Conservation (phyloP, 2,329 filamentous ascomycete species). For the Pseudocercospora musae region DNA sequence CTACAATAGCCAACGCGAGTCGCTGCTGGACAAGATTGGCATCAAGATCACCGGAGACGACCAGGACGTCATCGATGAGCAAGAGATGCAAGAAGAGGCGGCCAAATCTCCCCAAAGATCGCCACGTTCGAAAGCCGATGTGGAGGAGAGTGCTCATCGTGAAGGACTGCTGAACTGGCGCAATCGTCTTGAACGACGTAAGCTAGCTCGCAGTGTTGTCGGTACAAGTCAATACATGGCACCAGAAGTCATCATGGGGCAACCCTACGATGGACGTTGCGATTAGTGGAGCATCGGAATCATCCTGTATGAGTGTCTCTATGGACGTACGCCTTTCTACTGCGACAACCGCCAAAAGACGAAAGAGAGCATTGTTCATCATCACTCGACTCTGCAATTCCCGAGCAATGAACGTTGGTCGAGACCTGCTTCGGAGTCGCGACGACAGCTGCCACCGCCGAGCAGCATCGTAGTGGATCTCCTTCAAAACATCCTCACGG, state of each 20-base stretch:
- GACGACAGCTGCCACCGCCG: conserved; percentile 48
- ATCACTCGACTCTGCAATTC: conserved; percentile 67
- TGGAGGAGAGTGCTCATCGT: conserved; percentile 26
- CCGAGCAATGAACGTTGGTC: conserved; percentile 56
- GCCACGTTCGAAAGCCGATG: conserved; percentile 21
- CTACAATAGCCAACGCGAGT: conserved; percentile 78
- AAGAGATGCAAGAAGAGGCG: conserved; percentile 25
- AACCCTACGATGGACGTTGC: conserved; percentile 84
- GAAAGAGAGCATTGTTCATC: conserved; percentile 78
- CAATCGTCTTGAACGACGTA: conserved; percentile 56
- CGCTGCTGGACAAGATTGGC: conserved; percentile 70
- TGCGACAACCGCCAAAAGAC: conserved; percentile 77
- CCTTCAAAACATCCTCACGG: conserved; percentile 67
- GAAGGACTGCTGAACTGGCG: conserved; percentile 42
- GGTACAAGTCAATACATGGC: conserved; percentile 99
- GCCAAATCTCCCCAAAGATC: neutral
- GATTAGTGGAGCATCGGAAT: conserved; percentile 97
- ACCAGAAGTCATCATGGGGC: conserved; percentile 80
- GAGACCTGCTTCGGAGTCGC: conserved; percentile 47
- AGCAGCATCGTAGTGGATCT: conserved; percentile 73
- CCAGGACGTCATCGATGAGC: conserved; percentile 60
- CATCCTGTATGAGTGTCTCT: conserved; percentile 91
- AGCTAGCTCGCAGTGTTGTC: conserved; percentile 78
- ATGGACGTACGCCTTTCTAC: conserved; percentile 86
- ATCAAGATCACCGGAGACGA: conserved; percentile 71